phyloP scores from a whole-genome alignment of 495 filamentous ascomycete species.

The Penicilliopsis zonata region DNA sequence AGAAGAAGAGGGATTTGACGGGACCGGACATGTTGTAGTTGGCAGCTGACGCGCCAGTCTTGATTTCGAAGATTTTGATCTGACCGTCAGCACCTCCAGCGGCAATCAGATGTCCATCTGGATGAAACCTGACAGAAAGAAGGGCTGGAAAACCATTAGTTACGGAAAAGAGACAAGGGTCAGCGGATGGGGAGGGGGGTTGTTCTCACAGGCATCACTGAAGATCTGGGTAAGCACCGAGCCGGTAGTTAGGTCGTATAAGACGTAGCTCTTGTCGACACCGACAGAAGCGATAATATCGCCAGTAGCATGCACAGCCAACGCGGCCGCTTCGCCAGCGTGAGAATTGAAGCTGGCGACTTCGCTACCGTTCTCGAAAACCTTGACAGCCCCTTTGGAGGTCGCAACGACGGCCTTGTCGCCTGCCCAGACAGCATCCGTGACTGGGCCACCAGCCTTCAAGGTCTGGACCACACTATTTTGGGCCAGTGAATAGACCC shows the following conservation, averaged over 20 bases:
- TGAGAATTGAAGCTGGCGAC: constrained; percentile 59
- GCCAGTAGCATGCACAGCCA: constrained; percentile 74
- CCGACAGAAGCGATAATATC: constrained; percentile 81
- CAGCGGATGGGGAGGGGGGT: neutral
- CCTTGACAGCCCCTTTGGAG: constrained; percentile 62
- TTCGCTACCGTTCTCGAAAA: constrained; percentile 58
- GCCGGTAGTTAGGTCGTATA: constrained; percentile 67
- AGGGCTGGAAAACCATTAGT: constrained; percentile 48
- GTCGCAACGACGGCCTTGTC: constrained; percentile 60
- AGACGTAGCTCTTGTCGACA: constrained; percentile 82
- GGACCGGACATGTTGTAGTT: constrained; percentile 55
- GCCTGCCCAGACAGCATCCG: constrained; percentile 69
- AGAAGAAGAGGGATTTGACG: constrained; percentile 69
- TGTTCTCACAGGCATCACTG: constrained; percentile 65
- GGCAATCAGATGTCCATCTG: constrained; percentile 88
- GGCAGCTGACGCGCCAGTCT: constrained; percentile 56
- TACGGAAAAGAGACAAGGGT: neutral
- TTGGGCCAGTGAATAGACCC: constrained; percentile 66
- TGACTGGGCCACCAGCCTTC: constrained; percentile 56
- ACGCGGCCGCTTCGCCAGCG: constrained; percentile 63
- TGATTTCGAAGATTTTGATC: constrained; percentile 79
- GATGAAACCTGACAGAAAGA: constrained; percentile 76
- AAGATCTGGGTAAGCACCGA: constrained; percentile 64
- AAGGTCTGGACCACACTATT: constrained; percentile 57
- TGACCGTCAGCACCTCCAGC: constrained; percentile 63